A percentile compares a stretch with the other conserved stretches of the same genome.
These are phyloP conservation scores for Margaritispora aquatica DNA, from an alignment of 495 filamentous ascomycete species.

Conservation along the genomic window DNA sequence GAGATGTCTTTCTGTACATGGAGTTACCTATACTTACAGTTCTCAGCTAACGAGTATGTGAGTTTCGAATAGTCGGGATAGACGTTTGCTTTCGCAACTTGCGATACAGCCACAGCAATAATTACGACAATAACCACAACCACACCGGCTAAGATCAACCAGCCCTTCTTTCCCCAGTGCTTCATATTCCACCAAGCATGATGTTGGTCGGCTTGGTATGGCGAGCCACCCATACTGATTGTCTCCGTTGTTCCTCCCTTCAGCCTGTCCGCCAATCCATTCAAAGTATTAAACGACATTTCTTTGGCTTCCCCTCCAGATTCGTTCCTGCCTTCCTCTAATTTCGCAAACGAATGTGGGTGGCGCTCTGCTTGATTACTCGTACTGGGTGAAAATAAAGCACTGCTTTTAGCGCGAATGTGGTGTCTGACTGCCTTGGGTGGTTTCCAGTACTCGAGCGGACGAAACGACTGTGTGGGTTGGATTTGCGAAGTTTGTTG, in stretches of 20 bases:
- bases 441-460: constrained; percentile 25
- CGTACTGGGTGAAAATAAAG: constrained; percentile 2
- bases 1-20: neutral
- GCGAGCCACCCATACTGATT: neutral
- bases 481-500: neutral
- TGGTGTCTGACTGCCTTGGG: constrained; percentile 18
- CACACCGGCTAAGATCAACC: constrained; percentile 30
- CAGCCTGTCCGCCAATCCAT: neutral
- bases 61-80: constrained; percentile 50
- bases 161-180: constrained; percentile 42
- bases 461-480: constrained; percentile 7
- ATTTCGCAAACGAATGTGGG: constrained; percentile 8
- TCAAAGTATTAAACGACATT: constrained; percentile 12
- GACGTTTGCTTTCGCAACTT: constrained; percentile 31
- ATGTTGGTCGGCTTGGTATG: no score
- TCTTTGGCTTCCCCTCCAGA: neutral
- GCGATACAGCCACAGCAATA: constrained; percentile 50
- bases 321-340: neutral
- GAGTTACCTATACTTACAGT: constrained; percentile 26
- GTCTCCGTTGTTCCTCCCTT: neutral
- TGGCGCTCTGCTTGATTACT: neutral
- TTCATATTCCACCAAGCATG: constrained; percentile 42
- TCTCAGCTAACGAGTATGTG: constrained; percentile 44
- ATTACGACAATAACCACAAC: constrained; percentile 41
- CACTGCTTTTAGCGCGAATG: constrained; percentile 13